Conservation (phyloP, 1,284 basidiomycete species). For the Cutaneotrichosporon mucoides region DNA sequence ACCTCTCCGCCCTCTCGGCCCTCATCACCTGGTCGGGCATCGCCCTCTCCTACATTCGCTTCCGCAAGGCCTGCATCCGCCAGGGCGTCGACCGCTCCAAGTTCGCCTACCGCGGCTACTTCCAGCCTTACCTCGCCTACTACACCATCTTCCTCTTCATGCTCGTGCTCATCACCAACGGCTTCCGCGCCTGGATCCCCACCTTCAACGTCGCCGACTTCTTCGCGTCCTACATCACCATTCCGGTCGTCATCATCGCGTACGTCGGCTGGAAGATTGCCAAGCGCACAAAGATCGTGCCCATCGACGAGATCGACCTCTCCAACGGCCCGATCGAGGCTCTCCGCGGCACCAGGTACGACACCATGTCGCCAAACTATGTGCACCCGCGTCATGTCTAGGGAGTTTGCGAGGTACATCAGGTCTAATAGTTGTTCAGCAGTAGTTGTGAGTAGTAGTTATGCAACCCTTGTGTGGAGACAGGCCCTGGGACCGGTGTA, state of each 20-base stretch:
- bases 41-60: constrained; percentile 66
- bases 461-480: too few relatives aligned
- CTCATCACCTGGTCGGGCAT: constrained; percentile 81
- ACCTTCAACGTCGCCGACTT: constrained; percentile 15
- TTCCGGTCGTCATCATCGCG: constrained; percentile 20
- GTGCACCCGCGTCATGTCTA: not conserved
- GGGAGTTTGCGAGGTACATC: too few relatives aligned
- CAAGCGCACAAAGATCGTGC: constrained; percentile 19
- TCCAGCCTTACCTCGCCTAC: constrained; percentile 44
- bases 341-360: constrained; percentile 14
- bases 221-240: constrained; percentile 23
- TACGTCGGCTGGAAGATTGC: constrained; percentile 13
- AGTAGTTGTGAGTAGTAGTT: too few relatives aligned
- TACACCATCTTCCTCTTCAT: constrained; percentile 14
- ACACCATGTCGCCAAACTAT: constrained; percentile 3
- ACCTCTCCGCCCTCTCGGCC: constrained; percentile 52
- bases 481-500: too few relatives aligned
- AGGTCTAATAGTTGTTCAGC: too few relatives aligned
- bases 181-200: constrained; percentile 10
- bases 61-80: constrained; percentile 64
- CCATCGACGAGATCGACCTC: constrained; percentile 71
- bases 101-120: constrained; percentile 59
- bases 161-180: constrained; percentile 18
- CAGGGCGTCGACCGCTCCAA: constrained; percentile 58
- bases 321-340: constrained; percentile 10